Percentiles rank a stretch among this genome's conserved stretches.
These are phyloP conservation scores for Pythium rhizo-oryzae DNA, from an alignment of 352 stramenopile species.

Conservation along the genomic window DNA sequence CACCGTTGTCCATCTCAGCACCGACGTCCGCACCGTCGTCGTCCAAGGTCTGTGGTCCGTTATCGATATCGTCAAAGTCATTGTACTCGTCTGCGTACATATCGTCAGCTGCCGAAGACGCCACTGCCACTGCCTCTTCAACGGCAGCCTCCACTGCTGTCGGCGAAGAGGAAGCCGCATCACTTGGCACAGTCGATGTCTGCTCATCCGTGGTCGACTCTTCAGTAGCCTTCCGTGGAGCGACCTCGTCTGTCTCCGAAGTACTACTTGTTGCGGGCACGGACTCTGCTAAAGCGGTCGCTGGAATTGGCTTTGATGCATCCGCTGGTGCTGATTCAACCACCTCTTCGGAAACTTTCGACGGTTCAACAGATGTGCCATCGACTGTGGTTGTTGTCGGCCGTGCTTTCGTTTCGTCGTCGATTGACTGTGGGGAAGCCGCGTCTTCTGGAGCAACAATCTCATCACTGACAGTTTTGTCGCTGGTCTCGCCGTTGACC, in stretches of 20 bases:
- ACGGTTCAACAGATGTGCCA: background rate
- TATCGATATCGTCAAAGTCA: conserved; percentile 51
- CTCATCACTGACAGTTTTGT: background rate
- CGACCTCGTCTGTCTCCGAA: background rate
- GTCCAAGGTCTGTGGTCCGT: conserved; percentile 18
- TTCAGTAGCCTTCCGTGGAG: background rate
- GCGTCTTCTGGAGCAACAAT: background rate
- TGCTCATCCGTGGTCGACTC: background rate
- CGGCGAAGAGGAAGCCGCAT: background rate
- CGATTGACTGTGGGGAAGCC: background rate
- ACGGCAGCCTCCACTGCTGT: background rate
- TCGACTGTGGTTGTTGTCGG: background rate
- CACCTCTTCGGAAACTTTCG: background rate
- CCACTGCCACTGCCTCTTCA: conserved; percentile 19
- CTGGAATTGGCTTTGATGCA: background rate
- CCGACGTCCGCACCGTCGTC: conserved; percentile 7
- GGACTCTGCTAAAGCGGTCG: background rate
- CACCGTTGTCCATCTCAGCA: conserved; percentile 1
- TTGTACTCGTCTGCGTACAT: conserved; percentile 61
- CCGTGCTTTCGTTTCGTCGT: background rate
- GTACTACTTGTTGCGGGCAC: background rate
- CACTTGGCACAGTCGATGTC: background rate
- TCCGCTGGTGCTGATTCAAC: background rate
- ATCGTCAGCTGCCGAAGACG: conserved; percentile 32
- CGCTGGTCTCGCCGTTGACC: background rate